Evolutionary conservation across 2,329 filamentous ascomycete species (phyloP).

Genomic region (Myriangium duriaei): DNA sequence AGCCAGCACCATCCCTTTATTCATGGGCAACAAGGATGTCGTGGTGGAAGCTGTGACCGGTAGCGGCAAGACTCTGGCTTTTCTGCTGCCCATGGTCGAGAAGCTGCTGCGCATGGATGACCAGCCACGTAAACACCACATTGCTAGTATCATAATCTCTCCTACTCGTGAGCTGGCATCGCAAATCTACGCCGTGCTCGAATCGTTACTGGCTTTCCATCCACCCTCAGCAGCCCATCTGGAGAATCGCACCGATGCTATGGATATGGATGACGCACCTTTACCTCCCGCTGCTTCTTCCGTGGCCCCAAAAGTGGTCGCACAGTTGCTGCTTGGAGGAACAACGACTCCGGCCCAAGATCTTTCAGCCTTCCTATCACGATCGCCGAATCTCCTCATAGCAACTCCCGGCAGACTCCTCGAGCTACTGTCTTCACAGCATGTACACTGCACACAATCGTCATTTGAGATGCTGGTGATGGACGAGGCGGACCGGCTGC

Average conservation of each 20-base stretch:
- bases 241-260: conserved; percentile 36
- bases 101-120: conserved; percentile 68
- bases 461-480: conserved; percentile 87
- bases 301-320: conserved; percentile 50
- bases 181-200: conserved; percentile 75
- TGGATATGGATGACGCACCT: conserved; percentile 23
- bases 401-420: conserved; percentile 83
- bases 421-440: conserved; percentile 72
- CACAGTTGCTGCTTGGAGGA: conserved; percentile 80
- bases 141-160: conserved; percentile 82
- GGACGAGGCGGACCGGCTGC: conserved; percentile 83
- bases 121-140: conserved; percentile 76
- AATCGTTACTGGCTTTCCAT: conserved; percentile 72
- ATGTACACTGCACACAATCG: conserved; percentile 77
- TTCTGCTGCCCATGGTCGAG: conserved; percentile 71
- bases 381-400: conserved; percentile 78
- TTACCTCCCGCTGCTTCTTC: conserved; percentile 30
- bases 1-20: conserved; percentile 76
- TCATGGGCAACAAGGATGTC: conserved; percentile 81
- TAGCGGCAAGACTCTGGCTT: conserved; percentile 80
- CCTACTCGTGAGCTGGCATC: conserved; percentile 84
- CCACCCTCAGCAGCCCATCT: conserved; percentile 58
- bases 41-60: conserved; percentile 89
- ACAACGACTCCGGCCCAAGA: conserved; percentile 73
- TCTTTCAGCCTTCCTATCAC: conserved; percentile 68